Evolutionary conservation across 2,329 filamentous ascomycete genomes (phyloP).

Genomic region (Stachybotrys chartarum): DNA sequence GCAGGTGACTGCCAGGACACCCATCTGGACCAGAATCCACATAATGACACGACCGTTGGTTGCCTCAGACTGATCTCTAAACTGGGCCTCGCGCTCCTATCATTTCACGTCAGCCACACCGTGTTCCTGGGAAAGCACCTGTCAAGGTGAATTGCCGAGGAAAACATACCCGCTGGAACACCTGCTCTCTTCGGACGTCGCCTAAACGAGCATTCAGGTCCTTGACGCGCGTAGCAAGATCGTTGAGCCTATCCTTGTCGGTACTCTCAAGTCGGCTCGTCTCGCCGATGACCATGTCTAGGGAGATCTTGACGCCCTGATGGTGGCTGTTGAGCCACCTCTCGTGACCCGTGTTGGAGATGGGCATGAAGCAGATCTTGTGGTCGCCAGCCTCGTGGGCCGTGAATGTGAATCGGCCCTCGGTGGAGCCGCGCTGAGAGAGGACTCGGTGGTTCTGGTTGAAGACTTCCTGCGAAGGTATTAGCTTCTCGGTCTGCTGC

Average conservation of each 20-base stretch:
- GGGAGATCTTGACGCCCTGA: slow-evolving; percentile 73
- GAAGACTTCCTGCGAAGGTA: slow-evolving; percentile 68
- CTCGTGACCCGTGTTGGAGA: slow-evolving; percentile 59
- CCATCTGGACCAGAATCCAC: slow-evolving; percentile 88
- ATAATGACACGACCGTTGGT: slow-evolving; percentile 88
- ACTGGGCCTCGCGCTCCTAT: slow-evolving; percentile 94
- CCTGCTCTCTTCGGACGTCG: slow-evolving; percentile 89
- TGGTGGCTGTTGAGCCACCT: slow-evolving; percentile 68
- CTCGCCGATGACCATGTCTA: slow-evolving; percentile 92
- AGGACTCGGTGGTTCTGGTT: slow-evolving; percentile 97
- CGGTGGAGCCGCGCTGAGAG: slow-evolving; percentile 67
- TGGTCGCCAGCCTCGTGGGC: slow-evolving; percentile 93
- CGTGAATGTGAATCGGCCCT: slow-evolving; percentile 90
- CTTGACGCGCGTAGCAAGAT: slow-evolving; percentile 80
- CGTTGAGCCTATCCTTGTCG: slow-evolving; percentile 88
- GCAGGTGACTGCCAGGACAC: slow-evolving; percentile 78
- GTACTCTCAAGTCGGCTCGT: slow-evolving; percentile 88
- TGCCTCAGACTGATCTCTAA: slow-evolving; percentile 92
- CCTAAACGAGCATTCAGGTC: slow-evolving; percentile 81
- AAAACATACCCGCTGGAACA: slow-evolving; percentile 77
- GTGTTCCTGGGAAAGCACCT: not conserved
- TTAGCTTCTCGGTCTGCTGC: not conserved
- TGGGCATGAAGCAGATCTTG: slow-evolving; percentile 87
- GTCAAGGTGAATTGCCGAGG: not conserved
- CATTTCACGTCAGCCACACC: not conserved